These are phyloP conservation scores for Penicillium malachiteum DNA, from an alignment of 495 filamentous ascomycete genomes.

Conservation along the genomic window DNA sequence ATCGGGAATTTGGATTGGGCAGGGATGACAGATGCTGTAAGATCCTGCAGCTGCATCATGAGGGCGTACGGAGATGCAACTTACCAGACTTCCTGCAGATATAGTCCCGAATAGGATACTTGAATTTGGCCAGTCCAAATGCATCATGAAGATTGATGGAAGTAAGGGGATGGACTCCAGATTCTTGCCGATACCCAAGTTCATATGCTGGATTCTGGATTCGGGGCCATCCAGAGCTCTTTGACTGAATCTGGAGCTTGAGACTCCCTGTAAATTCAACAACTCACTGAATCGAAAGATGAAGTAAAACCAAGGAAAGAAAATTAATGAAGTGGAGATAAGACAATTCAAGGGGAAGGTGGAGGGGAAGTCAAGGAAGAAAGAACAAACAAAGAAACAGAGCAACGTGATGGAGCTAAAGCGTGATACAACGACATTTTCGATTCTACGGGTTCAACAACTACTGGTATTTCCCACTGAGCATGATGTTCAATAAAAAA, in stretches of 20 bases:
- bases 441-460: neutral
- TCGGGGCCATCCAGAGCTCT: conserved; percentile 1
- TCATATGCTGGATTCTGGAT: conserved; percentile 17
- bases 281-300: too few relatives aligned
- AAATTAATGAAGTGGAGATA: neutral
- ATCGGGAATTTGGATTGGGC: neutral
- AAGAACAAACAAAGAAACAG: neutral
- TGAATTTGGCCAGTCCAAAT: conserved; percentile 7
- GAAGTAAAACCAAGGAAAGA: neutral
- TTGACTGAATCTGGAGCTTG: neutral
- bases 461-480: too few relatives aligned
- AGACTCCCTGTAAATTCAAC: too few relatives aligned
- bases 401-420: neutral
- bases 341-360: neutral
- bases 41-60: conserved; percentile 11
- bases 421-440: neutral
- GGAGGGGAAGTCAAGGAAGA: neutral
- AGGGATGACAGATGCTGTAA: conserved; percentile 1
- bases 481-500: neutral
- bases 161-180: conserved; percentile 2
- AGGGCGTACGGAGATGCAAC: conserved; percentile 22
- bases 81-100: conserved; percentile 24
- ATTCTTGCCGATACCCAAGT: conserved; percentile 3
- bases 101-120: conserved; percentile 12
- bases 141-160: conserved; percentile 9